Evolutionary conservation across 2,329 filamentous ascomycete species (phyloP), one percentile per base, ranked within the genome.

Genomic region (Xylariaceae sp.): DNA sequence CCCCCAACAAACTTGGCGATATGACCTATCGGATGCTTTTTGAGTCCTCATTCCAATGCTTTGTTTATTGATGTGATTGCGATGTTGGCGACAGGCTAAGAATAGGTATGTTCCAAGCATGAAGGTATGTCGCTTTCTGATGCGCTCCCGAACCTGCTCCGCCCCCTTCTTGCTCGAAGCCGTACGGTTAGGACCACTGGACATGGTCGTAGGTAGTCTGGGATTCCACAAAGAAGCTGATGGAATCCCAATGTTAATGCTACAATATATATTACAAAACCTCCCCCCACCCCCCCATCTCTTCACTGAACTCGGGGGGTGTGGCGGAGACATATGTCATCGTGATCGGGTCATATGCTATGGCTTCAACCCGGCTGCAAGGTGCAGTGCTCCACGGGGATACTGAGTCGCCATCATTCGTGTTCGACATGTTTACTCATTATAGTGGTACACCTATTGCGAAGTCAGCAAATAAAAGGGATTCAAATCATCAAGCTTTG

Each of bases 401-500:
- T 60, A 53, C 53, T n/a, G 8, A 52, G 60, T 52, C 55, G 54
- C 51, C 47, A 58, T 47, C 32, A 48, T 58, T 56, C 47, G 40
- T 54, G 39, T 50, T 37, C 5, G 52, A 57, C 48, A 53, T 54
- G 59, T 66, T 77, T 80, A 92, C 76, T 95, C 89, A 70, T 95
- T 92, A 76, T 90, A 92, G 72, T 95, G 89, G 71, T 91, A 95
- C 59, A 94, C 86, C 89, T 94, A 40, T 9, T 44, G 49, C 35
- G 43, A 51, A 40, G 42, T 49, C 30, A 58, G 54, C 50, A 41
- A 54, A 60, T 53, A 62, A 19, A 19, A 29, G 43, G 19, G 26
- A n/a, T 30, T 34, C 12, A 11, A 19, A 27, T 7, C 3, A 6
- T 8, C 26, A 39, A 5, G 8, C 32, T 30, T 42, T 29, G 11